Evolutionary conservation across 345 rosid species (phyloP).

Genomic region (Eucalyptus pauciflora): DNA sequence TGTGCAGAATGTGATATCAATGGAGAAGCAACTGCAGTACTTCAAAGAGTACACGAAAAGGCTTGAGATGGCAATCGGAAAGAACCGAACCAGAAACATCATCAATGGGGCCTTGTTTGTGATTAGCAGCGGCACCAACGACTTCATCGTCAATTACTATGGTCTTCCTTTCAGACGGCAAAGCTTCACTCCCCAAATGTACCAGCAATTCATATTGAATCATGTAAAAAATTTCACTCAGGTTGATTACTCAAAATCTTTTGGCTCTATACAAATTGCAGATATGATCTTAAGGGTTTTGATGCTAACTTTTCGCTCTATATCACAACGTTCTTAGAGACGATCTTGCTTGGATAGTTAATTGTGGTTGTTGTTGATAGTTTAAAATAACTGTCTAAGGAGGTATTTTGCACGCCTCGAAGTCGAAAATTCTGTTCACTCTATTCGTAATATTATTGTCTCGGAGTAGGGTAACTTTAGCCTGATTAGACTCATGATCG

Average conservation of each 20-base stretch:
- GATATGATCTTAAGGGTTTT: not conserved
- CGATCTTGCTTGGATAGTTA: not conserved
- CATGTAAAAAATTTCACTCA: not conserved
- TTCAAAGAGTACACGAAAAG: not conserved
- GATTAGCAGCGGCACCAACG: constrained; percentile 2
- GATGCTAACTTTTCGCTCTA: not conserved
- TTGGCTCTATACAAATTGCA: not conserved
- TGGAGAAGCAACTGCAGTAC: not conserved
- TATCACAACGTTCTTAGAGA: not conserved
- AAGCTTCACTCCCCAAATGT: not conserved
- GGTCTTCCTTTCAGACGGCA: not conserved
- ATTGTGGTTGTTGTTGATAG: not conserved
- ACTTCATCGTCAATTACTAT: not conserved
- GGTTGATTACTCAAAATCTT: not conserved
- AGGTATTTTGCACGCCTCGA: not conserved
- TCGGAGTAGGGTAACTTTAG: not conserved
- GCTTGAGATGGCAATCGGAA: not conserved
- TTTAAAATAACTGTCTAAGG: not conserved
- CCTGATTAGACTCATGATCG: not conserved
- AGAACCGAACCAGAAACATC: not conserved
- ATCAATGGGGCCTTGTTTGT: not conserved
- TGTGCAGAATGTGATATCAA: not conserved
- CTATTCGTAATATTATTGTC: not conserved
- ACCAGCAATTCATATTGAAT: not conserved
- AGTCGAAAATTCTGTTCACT: not conserved